These are phyloP conservation scores for Aspergillus caelatus DNA, from an alignment of 2,329 filamentous ascomycete species.

Conservation along the genomic window DNA sequence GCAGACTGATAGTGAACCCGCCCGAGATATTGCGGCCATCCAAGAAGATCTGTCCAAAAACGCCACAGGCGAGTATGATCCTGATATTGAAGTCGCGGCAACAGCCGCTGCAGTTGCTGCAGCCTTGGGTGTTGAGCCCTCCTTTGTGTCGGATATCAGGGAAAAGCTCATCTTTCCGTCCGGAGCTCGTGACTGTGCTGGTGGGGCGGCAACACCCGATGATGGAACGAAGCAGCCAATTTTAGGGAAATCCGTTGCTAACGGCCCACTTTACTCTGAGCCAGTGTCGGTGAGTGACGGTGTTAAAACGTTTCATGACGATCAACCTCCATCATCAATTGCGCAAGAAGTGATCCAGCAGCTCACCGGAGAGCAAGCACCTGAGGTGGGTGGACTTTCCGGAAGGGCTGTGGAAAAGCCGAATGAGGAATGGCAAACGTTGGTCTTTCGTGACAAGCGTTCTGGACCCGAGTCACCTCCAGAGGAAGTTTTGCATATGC, in stretches of 20 bases:
- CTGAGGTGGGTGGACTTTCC: neutral
- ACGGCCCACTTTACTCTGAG: constrained; percentile 25
- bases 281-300: constrained; percentile 18
- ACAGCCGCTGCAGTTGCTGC: constrained; percentile 69
- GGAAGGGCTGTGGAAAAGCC: neutral
- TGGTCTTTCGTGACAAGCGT: neutral
- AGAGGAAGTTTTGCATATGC: constrained; percentile 33
- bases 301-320: constrained; percentile 5
- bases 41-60: constrained; percentile 13
- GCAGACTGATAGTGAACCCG: neutral
- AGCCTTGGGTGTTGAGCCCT: constrained; percentile 70
- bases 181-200: constrained; percentile 54
- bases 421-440: neutral
- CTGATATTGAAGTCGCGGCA: constrained; percentile 71
- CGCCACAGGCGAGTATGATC: constrained; percentile 37
- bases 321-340: constrained; percentile 19
- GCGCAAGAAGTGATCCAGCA: constrained; percentile 30
- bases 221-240: constrained; percentile 30
- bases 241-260: constrained; percentile 17
- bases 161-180: constrained; percentile 54
- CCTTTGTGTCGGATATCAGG: constrained; percentile 68
- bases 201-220: constrained; percentile 51
- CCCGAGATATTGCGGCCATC: constrained; percentile 11
- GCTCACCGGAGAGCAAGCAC: constrained; percentile 22
- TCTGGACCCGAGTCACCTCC: constrained; percentile 20